These are phyloP conservation scores for Spathaspora hagerdaliae DNA, from an alignment of 805 yeast genomes.

Conservation along the genomic window DNA sequence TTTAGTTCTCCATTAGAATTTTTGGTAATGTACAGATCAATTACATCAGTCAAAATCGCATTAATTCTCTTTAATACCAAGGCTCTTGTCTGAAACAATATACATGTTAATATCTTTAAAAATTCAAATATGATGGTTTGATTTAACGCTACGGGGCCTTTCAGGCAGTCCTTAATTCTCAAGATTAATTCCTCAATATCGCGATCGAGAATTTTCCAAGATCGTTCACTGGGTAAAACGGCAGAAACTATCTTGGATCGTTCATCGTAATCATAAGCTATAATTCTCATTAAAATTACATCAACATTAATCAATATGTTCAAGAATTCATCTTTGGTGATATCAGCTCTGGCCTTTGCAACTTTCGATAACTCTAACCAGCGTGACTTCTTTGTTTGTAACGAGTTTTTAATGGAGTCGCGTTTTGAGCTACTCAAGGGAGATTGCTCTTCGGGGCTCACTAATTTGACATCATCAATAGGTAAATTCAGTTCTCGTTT, in stretches of 20 bases:
- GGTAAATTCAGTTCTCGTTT: conserved; percentile 9
- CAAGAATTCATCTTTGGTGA: conserved; percentile 14
- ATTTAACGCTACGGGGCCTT: background rate
- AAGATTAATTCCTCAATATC: conserved; percentile 18
- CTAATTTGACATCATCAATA: background rate
- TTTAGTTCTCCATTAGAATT: conserved; percentile 13
- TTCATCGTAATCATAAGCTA: conserved; percentile 30
- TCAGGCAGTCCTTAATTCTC: conserved; percentile 8
- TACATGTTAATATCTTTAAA: conserved; percentile 19
- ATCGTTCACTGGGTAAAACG: conserved; percentile 25
- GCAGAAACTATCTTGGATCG: conserved; percentile 21
- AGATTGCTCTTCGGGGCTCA: background rate
- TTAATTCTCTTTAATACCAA: conserved; percentile 29
- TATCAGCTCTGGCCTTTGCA: conserved; percentile 9
- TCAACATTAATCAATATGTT: conserved; percentile 24
- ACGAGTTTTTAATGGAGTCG: conserved; percentile 7
- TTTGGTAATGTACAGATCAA: conserved; percentile 17
- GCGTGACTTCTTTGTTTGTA: conserved; percentile 11
- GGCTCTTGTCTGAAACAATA: conserved; percentile 26
- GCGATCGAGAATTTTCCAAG: conserved; percentile 23
- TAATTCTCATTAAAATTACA: conserved; percentile 20
- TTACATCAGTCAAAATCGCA: conserved; percentile 16
- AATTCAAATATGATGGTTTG: conserved; percentile 8
- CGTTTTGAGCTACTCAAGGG: conserved; percentile 3
- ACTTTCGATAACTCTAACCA: conserved; percentile 20